These are phyloP conservation scores for Phytophthora podocarpi DNA, from an alignment of 352 stramenopile genomes.

Conservation along the genomic window DNA sequence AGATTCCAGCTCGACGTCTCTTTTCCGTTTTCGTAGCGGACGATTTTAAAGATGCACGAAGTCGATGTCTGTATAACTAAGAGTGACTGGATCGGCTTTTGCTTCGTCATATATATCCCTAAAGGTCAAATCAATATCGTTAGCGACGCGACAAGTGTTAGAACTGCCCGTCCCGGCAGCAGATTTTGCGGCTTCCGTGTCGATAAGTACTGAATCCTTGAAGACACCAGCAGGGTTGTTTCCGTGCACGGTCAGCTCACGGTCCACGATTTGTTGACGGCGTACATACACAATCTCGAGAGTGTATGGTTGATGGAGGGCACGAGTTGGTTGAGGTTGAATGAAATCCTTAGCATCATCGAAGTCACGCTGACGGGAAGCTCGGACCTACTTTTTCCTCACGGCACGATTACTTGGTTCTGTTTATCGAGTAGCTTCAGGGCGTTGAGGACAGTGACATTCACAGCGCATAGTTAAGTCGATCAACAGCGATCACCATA, in stretches of 20 bases:
- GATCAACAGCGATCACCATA: conserved; percentile 3
- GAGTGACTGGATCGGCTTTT: background rate
- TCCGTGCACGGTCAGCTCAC: background rate
- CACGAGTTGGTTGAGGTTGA: background rate
- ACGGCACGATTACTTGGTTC: background rate
- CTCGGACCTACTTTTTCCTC: conserved; percentile 6
- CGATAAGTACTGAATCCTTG: background rate
- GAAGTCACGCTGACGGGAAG: background rate
- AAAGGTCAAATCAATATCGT: conserved; percentile 1
- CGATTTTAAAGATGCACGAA: background rate
- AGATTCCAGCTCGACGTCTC: no score
- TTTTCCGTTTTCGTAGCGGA: no score
- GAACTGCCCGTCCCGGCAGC: no score
- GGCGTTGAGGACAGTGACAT: background rate
- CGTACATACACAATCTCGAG: background rate
- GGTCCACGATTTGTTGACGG: conserved; percentile 5
- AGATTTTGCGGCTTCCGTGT: background rate
- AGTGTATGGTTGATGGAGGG: conserved; percentile 1
- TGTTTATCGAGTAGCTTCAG: conserved; percentile 9
- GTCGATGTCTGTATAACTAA: background rate
- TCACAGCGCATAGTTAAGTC: conserved; percentile 3
- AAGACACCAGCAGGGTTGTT: background rate
- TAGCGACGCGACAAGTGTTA: background rate
- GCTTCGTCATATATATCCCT: conserved; percentile 2
- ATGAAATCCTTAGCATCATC: background rate